Percentiles rank a stretch among this genome's conserved stretches.
These are phyloP conservation scores for Monosporascus sp. DNA, from an alignment of 2,329 filamentous ascomycete genomes.

Conservation along the genomic window DNA sequence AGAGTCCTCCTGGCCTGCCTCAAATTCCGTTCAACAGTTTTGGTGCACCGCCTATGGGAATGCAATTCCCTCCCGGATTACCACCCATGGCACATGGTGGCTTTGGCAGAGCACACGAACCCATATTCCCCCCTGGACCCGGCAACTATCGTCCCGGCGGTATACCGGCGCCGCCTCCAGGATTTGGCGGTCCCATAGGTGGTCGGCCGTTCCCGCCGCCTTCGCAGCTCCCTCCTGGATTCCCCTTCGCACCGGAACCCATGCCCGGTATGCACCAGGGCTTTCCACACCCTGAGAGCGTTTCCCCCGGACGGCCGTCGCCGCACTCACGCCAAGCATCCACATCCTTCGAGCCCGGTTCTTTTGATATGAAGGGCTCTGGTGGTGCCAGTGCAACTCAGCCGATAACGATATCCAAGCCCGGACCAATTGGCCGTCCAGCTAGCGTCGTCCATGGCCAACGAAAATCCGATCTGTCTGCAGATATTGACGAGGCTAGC, in stretches of 20 bases:
- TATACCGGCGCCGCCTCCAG: constrained; percentile 44
- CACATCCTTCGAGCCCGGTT: constrained; percentile 54
- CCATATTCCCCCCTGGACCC: constrained; percentile 36
- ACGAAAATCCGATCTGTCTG: constrained; percentile 31
- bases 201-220: constrained; percentile 39
- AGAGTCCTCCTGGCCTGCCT: constrained; percentile 50
- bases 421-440: constrained; percentile 63
- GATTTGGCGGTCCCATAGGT: constrained; percentile 38
- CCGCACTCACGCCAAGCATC: constrained; percentile 74
- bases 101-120: constrained; percentile 32
- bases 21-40: constrained; percentile 34
- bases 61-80: constrained; percentile 51
- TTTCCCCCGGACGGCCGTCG: constrained; percentile 33
- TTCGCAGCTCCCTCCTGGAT: constrained; percentile 48
- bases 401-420: constrained; percentile 23
- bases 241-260: constrained; percentile 38
- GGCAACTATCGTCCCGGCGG: constrained; percentile 40
- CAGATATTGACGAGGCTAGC: constrained; percentile 65
- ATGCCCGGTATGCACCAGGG: constrained; percentile 33
- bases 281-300: constrained; percentile 27
- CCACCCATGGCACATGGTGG: constrained; percentile 51
- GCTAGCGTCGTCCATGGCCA: constrained; percentile 61
- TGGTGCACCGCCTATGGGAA: constrained; percentile 48
- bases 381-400: constrained; percentile 47
- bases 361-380: constrained; percentile 22